Percentiles rank a stretch among this genome's conserved stretches.
Evolutionary conservation across 208 protist species (phyloP).

Genomic region (Porcisia deanei): DNA sequence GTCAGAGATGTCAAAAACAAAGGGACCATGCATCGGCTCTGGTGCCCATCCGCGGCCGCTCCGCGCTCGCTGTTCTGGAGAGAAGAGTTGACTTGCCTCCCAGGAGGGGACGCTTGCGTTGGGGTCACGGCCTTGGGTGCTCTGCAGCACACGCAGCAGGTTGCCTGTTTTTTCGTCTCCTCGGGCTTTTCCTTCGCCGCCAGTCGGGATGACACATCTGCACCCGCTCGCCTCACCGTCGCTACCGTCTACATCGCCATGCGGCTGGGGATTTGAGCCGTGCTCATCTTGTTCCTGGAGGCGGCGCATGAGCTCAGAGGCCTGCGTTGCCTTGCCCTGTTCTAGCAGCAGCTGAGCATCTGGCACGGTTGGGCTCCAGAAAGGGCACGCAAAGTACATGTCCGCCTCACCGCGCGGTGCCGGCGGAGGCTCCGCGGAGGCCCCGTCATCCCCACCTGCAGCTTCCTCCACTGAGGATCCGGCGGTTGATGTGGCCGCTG

Average conservation of each 20-base stretch:
- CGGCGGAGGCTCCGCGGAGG: not conserved
- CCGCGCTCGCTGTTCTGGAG: conserved; percentile 31
- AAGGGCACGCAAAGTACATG: conserved; percentile 45
- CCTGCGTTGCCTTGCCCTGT: conserved; percentile 45
- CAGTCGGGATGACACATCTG: not conserved
- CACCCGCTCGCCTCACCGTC: not conserved
- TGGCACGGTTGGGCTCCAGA: conserved; percentile 37
- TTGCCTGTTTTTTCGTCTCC: not conserved
- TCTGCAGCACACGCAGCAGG: conserved; percentile 7
- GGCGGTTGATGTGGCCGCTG: not conserved
- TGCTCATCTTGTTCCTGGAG: conserved; percentile 8
- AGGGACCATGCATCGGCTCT: conserved; percentile 29
- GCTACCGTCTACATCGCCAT: not conserved
- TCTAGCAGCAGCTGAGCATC: conserved; percentile 44
- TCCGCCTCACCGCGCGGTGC: conserved; percentile 20
- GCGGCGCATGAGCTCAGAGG: conserved; percentile 30
- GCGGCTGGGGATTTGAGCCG: not conserved
- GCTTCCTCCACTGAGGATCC: not conserved
- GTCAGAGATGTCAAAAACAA: conserved; percentile 18
- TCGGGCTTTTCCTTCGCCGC: not conserved
- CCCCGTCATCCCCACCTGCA: not conserved
- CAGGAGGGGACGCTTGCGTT: conserved; percentile 6
- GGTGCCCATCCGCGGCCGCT: conserved; percentile 28
- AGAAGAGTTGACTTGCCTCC: conserved; percentile 15
- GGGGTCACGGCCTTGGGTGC: not conserved